phyloP scores from a whole-genome alignment of 805 yeast genomes.

The Candida peoriensis region DNA sequence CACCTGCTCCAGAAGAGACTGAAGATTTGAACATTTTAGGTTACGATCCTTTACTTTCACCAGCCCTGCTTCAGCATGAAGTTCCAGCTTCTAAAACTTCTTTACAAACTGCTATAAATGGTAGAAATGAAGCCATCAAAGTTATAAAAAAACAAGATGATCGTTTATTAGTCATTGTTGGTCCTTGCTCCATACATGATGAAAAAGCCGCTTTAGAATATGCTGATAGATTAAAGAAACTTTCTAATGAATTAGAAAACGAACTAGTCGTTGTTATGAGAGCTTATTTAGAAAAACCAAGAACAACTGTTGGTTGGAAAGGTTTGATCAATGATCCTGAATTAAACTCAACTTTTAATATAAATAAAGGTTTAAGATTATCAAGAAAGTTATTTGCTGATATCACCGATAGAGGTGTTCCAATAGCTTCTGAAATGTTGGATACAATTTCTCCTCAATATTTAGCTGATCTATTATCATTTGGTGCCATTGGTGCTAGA shows the following conservation, averaged over 20 bases:
- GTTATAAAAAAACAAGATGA: conserved; percentile 76
- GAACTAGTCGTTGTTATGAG: conserved; percentile 91
- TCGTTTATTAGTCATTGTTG: conserved; percentile 81
- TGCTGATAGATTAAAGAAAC: conserved; percentile 59
- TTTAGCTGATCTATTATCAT: conserved; percentile 81
- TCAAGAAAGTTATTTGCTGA: conserved; percentile 82
- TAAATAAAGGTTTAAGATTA: conserved; percentile 87
- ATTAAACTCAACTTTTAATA: conserved; percentile 85
- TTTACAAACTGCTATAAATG: conserved; percentile 60
- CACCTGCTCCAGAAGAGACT: conserved; percentile 29
- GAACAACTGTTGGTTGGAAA: conserved; percentile 99
- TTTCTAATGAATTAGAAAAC: conserved; percentile 63
- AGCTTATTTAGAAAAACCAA: conserved; percentile 96
- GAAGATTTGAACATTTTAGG: conserved; percentile 80
- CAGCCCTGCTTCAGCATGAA: conserved; percentile 85
- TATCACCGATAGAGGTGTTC: conserved; percentile 73
- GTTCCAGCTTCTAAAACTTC: conserved; percentile 58
- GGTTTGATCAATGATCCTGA: conserved; percentile 97
- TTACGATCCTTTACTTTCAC: conserved; percentile 91
- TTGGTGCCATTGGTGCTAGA: conserved; percentile 99
- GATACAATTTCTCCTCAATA: conserved; percentile 97
- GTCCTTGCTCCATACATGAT: conserved; percentile 97
- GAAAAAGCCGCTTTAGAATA: conserved; percentile 85
- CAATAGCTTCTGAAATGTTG: conserved; percentile 96
- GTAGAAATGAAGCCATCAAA: conserved; percentile 73